phyloP scores from a whole-genome alignment of 768 basidiomycete species.

The Boletus patriciae region DNA sequence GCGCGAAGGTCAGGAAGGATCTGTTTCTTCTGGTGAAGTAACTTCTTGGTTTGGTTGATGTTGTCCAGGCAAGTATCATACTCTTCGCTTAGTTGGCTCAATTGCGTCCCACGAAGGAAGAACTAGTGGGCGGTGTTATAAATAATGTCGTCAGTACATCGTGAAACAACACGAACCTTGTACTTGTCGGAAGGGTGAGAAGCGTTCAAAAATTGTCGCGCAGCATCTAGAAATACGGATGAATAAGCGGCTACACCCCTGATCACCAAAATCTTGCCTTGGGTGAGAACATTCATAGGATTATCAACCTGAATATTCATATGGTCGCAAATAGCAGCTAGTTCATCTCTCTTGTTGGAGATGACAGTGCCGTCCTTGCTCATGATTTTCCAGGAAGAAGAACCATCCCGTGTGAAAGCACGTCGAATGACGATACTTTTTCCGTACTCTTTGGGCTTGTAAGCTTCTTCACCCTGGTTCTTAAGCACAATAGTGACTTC shows the following conservation, averaged over 20 bases:
- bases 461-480: conserved; percentile 92
- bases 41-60: conserved; percentile 63
- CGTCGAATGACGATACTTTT: conserved; percentile 84
- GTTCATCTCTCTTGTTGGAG: conserved; percentile 77
- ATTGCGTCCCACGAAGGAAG: conserved; percentile 91
- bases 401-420: conserved; percentile 72
- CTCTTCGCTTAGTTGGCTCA: conserved; percentile 83
- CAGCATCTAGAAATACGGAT: conserved; percentile 29
- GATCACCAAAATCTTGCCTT: conserved; percentile 47
- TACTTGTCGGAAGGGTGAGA: conserved; percentile 86
- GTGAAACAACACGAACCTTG: conserved; percentile 50
- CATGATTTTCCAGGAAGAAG: conserved; percentile 81
- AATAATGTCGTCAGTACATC: neutral
- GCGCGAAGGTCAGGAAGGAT: conserved; percentile 73
- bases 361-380: conserved; percentile 62
- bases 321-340: conserved; percentile 86
- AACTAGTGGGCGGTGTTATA: conserved; percentile 51
- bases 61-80: conserved; percentile 78
- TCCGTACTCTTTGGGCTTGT: conserved; percentile 80
- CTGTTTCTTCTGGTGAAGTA: conserved; percentile 70
- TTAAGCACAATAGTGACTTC: conserved; percentile 81
- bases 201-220: conserved; percentile 76
- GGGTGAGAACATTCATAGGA: conserved; percentile 91
- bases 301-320: conserved; percentile 98
- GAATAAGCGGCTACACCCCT: neutral